Evolutionary conservation across 2,329 filamentous ascomycete species (phyloP), one percentile per base, ranked within the genome.

Genomic region (Cladophialophora carrionii): DNA sequence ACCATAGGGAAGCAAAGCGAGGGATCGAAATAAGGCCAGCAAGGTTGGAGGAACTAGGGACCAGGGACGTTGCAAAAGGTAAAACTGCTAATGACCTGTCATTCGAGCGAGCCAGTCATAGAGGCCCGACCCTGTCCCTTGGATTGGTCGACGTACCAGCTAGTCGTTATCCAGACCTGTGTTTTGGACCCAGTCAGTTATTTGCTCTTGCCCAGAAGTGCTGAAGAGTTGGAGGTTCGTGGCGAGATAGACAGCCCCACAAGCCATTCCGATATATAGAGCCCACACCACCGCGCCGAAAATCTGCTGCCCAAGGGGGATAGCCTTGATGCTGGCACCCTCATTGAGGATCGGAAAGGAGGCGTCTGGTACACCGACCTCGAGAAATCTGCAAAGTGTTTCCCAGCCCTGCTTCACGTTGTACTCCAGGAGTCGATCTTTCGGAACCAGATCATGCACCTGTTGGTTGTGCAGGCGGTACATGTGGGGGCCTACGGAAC

Each of bases 321-420:
- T 41, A 8, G 53, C 53, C 24, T 56, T 56, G 53, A 56, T 56
- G 53, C 32, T 41, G 12, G 12, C 31, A 17, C 53, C 29, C 17
- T 56, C 53, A 41, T 56, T 56, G 17, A 56, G 24, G 6, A n/a
- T 37, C 14, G 53, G 53, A 32, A 56, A 56, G 5, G 53, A 31
- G 3, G n/a, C 34, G 32, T 56, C 53, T 7, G 53, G 53, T 7
- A 56, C 53, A 7, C 41, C 53, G 17, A 56, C 53, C 9, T 41
- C 53, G n/a, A 56, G 53, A 17, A 56, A 56, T 10, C 6, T 32
- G n/a, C 53, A 56, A 9, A 56, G 53, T 20, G 53, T 31, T 37
- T 20, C 53, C 53, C 53, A 56, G 29, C 53, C 53, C 20, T 56
- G 29, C 32, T 41, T 56, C 22, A 56, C 53, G 17, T 56, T 37